Base-by-base conservation (phyloP, 371 early-diverging fungal species). In the Circinella minor region DNA sequence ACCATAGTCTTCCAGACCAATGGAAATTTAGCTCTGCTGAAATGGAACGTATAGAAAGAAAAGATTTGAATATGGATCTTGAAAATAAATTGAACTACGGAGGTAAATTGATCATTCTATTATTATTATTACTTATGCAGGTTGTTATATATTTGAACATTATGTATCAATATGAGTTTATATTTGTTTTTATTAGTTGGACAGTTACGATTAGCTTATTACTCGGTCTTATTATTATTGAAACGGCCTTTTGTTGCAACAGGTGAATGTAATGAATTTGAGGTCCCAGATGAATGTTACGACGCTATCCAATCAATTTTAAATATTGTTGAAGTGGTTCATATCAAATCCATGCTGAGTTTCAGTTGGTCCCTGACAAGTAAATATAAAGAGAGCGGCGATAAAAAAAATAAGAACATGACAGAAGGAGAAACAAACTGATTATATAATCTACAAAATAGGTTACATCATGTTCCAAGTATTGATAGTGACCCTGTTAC, bases 291-390 rank as follows among this genome's bases (percentile, higher is more conserved):
- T 17, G 74, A 63, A 55, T 81, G 77, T 57, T 60, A 69, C 11
- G 36, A 71, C 17, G 69, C 72, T 18, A 60, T 76, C n/a, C 66
- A 67, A 46, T 49, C 39, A 11, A 65, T 73, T 5, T 48, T 77
- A 0, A 65, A 73, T 48, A 62, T 79, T 8, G 65, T 76, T 47
- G 62, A 75, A 38, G 67, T n/a, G 3, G 73, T 79, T 6, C 65
- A 74, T 4, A 18, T 68, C 9, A 55, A 47, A 15, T 48, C 63
- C 9, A 46, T 79, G 15, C 18, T 81, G n/a, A 71, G 65, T 39
- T 63, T 74, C 55, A 71, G 73, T 27, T 81, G 82, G 82, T 76
- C 79, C 8, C 46, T 81, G 46, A 71, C 72, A 38, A 73, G 78
- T 80, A 73, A 74, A 65, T 72, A 51, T 10, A 6, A 43, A 6